Evolutionary conservation across 805 yeast genomes (phyloP).

Genomic region (Kluyveromyces wickerhamii): DNA sequence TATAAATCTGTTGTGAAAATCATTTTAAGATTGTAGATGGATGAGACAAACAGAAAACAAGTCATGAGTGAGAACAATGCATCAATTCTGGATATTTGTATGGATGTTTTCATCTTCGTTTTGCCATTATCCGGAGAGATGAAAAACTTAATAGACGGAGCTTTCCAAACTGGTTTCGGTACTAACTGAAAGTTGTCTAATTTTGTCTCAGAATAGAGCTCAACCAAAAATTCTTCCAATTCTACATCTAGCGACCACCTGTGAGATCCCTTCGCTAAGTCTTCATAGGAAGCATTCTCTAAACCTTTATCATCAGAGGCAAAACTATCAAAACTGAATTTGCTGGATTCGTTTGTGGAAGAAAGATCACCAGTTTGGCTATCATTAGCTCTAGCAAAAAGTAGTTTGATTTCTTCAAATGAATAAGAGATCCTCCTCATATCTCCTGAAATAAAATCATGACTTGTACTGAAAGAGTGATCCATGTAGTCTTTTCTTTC

Average conservation of each 20-base stretch:
- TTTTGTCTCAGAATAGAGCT: conserved; percentile 15
- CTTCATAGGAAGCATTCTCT: conserved; percentile 15
- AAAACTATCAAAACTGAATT: conserved; percentile 13
- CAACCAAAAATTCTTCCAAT: conserved; percentile 21
- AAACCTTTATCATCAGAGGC: conserved; percentile 18
- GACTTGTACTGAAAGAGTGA: conserved; percentile 28
- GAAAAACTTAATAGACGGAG: conserved; percentile 21
- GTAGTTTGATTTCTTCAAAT: conserved; percentile 16
- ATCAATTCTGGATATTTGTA: conserved; percentile 17
- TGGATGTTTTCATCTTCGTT: conserved; percentile 8
- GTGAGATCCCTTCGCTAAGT: not conserved
- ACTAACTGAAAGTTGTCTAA: conserved; percentile 13
- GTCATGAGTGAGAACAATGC: conserved; percentile 34
- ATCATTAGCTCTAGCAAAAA: conserved; percentile 5
- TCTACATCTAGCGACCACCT: conserved; percentile 29
- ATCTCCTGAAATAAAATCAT: conserved; percentile 35
- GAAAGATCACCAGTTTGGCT: conserved; percentile 13
- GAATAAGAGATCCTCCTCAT: conserved; percentile 28
- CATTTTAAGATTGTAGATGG: conserved; percentile 38
- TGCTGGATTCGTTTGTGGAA: conserved; percentile 28
- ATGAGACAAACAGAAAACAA: conserved; percentile 39
- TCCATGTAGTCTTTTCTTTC: conserved; percentile 33
- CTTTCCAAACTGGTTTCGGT: conserved; percentile 21
- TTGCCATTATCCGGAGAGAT: conserved; percentile 18
- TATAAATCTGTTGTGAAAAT: conserved; percentile 29